Conservation (phyloP, 257 asterid species). For the Scutellaria galericulata region DNA sequence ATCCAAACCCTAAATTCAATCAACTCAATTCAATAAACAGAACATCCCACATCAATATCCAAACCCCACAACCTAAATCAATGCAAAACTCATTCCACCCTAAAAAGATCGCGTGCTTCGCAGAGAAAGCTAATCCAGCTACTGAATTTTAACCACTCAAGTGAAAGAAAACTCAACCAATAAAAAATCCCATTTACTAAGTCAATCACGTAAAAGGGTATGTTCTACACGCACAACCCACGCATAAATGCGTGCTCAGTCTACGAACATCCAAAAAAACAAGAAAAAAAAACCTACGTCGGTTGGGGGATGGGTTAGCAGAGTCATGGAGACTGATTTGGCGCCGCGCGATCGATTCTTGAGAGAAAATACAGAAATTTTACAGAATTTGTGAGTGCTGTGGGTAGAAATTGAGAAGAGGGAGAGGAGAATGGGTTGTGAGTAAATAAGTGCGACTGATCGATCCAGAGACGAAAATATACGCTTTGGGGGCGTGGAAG, state of each 20-base stretch:
- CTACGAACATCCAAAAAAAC: not conserved
- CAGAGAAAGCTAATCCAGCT: conserved; percentile 27
- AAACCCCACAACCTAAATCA: conserved; percentile 34
- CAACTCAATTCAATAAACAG: conserved; percentile 13
- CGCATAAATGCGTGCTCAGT: not conserved
- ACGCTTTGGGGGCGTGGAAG: conserved; percentile 28
- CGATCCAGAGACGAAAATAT: conserved; percentile 35
- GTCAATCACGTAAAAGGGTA: conserved; percentile 32
- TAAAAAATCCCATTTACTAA: conserved; percentile 27
- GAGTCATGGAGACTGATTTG: conserved; percentile 54
- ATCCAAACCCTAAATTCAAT: conserved; percentile 37
- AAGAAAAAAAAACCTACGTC: conserved; percentile 47
- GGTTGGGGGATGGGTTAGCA: conserved; percentile 59
- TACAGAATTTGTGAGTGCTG: conserved; percentile 30
- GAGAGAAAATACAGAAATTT: conserved; percentile 26
- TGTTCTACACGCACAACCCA: conserved; percentile 19
- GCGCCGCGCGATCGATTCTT: conserved; percentile 48
- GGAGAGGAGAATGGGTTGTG: conserved; percentile 17
- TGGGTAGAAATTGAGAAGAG: not conserved
- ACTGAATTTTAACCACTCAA: conserved; percentile 32
- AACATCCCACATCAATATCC: conserved; percentile 32
- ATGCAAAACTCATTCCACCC: conserved; percentile 27
- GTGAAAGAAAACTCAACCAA: conserved; percentile 23
- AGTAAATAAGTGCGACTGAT: conserved; percentile 25
- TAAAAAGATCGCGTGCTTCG: conserved; percentile 26